Percentiles rank a stretch among this genome's conserved stretches.
Conservation (phyloP, 1,139 yeast genomes). For the Magnusiomyces ingens region DNA sequence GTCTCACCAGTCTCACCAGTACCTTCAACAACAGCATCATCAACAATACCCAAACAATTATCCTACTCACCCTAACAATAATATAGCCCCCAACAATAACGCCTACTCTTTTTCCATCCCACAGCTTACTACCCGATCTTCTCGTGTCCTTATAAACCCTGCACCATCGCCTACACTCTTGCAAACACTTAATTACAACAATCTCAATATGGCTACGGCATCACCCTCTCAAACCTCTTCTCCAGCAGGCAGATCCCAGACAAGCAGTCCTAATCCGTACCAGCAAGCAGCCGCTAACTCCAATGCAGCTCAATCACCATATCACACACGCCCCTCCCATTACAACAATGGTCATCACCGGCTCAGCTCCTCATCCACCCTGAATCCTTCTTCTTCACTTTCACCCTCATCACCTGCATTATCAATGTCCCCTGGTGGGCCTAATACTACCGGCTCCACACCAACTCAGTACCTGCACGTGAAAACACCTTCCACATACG, state of each 20-base stretch:
- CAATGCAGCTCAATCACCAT: neutral
- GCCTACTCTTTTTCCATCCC: neutral
- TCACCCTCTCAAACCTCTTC: neutral
- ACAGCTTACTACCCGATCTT: neutral
- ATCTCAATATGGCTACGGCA: neutral
- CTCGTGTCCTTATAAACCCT: neutral
- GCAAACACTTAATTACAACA: neutral
- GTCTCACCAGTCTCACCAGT: neutral
- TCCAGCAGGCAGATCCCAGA: neutral
- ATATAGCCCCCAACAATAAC: neutral
- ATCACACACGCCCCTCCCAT: neutral
- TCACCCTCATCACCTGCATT: neutral
- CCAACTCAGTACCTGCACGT: neutral
- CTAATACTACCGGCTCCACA: neutral
- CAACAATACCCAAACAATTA: neutral
- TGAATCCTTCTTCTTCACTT: neutral
- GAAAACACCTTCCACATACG: constrained; percentile 11
- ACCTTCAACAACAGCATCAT: neutral
- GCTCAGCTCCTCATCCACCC: neutral
- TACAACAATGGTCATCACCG: neutral
- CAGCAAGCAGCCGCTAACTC: neutral
- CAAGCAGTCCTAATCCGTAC: neutral
- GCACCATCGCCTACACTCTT: neutral
- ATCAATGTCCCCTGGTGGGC: neutral
- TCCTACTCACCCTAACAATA: neutral